Base-by-base conservation (phyloP, 805 yeast species). In the Komagataella kurtzmanii region DNA sequence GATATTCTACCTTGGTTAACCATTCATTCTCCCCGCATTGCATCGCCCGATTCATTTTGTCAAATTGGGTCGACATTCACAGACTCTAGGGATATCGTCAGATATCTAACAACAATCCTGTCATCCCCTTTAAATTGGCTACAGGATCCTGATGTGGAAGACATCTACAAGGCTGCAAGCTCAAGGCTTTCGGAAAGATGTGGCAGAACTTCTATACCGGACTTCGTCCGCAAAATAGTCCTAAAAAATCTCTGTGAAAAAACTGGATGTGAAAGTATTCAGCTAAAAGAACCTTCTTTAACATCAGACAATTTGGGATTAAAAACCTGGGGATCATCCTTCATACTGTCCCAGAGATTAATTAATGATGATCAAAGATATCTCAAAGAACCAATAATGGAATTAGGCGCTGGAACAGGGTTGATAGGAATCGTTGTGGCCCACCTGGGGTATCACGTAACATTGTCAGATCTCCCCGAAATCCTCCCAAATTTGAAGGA, bases 321-420 rank as follows among this genome's bases (percentile, higher is more conserved):
- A 63, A 88, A 91, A 55, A 91, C 99, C 0, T 91, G 99, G 99
- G 99, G 98, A 0, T 85, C 97, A 0, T 80, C 97, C 0, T 67
- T 85, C 23, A 74, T 88, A 5, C 67, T 93, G 21, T 75, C 93
- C 3, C 68, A 74, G 40, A 65, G 85, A 23, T 62, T 88, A 3
- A 63, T 74, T 5, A 57, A 62, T 24, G 59, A 61, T 7, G 46
- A 55, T n/a, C 49, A 54, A 1, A 23, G 49, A 7, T 45, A 64
- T n/a, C 48, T 68, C 3, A 5, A 40, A 7, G 65, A 61, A 45
- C 74, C 63, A 3, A 59, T 82, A 0, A 62, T 86, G 24, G 99
- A 91, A 59, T 68, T 93, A n/a, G 99, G 99, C 0, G 74, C 98
- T 0, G 99, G 99, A 0, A 93, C 99, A 0, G 99, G 99, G 0